These are phyloP conservation scores for Pseudopithomyces chartarum DNA, from an alignment of 2,329 filamentous ascomycete species.

Conservation along the genomic window DNA sequence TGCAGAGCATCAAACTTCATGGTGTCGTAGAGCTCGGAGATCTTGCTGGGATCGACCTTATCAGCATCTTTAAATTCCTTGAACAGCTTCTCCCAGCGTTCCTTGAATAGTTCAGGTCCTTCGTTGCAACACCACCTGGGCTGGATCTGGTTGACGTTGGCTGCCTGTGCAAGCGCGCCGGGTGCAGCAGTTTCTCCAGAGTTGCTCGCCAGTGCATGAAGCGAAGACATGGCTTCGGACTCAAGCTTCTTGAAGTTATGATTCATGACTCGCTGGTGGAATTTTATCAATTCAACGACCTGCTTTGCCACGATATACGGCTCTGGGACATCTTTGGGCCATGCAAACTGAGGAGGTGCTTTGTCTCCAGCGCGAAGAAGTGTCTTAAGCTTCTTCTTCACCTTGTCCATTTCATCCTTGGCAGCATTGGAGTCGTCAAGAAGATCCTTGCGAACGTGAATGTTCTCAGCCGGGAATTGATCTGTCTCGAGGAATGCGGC, in stretches of 20 bases:
- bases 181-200: constrained; percentile 41
- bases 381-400: constrained; percentile 98
- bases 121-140: constrained; percentile 95
- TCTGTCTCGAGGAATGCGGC: constrained; percentile 86
- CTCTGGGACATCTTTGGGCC: constrained; percentile 92
- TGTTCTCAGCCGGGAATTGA: constrained; percentile 82
- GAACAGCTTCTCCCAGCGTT: constrained; percentile 98
- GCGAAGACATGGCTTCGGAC: constrained; percentile 66
- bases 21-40: constrained; percentile 96
- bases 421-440: constrained; percentile 97
- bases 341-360: constrained; percentile 94
- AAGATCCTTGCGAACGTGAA: constrained; percentile 90
- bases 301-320: constrained; percentile 90
- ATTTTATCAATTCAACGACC: constrained; percentile 96
- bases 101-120: constrained; percentile 90
- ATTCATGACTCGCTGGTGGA: constrained; percentile 93
- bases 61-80: constrained; percentile 95
- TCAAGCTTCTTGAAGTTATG: constrained; percentile 86
- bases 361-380: constrained; percentile 90
- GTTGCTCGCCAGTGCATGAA: constrained; percentile 50
- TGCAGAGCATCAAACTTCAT: constrained; percentile 99
- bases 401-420: constrained; percentile 99
- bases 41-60: constrained; percentile 98
- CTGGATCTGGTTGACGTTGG: constrained; percentile 65
- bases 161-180: constrained; percentile 45